These are phyloP conservation scores for Glebionis coronaria DNA, from an alignment of 129 eudicot species.

Conservation along the genomic window DNA sequence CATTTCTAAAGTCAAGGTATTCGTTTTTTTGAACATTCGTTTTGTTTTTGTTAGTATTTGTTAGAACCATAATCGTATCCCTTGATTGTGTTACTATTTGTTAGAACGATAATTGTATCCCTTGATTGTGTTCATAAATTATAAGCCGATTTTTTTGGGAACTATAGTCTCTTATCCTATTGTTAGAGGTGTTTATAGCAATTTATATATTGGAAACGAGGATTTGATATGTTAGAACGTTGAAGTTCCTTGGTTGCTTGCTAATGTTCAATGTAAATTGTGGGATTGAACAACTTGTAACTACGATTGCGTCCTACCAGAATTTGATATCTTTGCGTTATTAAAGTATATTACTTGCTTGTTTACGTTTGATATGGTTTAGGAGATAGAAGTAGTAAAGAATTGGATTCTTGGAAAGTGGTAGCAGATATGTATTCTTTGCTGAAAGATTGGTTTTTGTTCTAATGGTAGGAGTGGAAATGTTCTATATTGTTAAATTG, in stretches of 20 bases:
- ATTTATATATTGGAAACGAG: no score
- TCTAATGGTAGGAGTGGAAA: constrained; percentile 13
- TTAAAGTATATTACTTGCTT: not conserved
- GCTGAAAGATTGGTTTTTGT: constrained; percentile 5
- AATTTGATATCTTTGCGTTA: no score
- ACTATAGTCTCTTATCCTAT: no score
- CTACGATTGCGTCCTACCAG: no score
- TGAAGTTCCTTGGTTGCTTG: no score
- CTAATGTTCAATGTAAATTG: no score
- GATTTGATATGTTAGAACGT: no score
- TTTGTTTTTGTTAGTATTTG: not conserved
- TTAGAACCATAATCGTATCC: not conserved
- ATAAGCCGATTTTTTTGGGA: no score
- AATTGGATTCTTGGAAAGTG: not conserved
- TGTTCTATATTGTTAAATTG: constrained; percentile 1
- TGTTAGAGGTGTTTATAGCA: no score
- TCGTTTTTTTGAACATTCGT: not conserved
- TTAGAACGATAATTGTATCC: not conserved
- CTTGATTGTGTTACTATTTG: not conserved
- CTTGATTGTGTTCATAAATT: no score
- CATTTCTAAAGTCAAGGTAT: constrained; percentile 81
- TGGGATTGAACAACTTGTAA: no score
- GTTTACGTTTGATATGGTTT: not conserved
- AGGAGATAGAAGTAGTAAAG: no score
- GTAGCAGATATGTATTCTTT: constrained; percentile 9